These are phyloP conservation scores for Xanthoceras sorbifolium DNA, from an alignment of 345 rosid genomes.

Conservation along the genomic window DNA sequence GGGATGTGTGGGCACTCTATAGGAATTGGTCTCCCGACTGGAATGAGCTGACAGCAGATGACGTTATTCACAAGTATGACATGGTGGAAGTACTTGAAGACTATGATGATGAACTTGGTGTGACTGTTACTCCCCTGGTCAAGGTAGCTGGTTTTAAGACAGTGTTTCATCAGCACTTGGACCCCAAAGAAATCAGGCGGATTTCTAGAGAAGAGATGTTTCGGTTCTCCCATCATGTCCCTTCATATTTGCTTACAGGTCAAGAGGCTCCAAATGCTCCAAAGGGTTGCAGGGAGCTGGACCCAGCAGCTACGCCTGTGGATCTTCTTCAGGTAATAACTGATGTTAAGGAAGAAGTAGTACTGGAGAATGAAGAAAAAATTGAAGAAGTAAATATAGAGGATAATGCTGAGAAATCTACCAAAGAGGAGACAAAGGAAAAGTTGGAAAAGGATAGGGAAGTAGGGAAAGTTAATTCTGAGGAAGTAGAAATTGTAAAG, in stretches of 20 bases:
- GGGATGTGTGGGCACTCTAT: constrained; percentile 72
- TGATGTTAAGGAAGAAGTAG: constrained; percentile 36
- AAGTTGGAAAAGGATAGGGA: neutral
- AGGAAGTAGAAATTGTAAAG: constrained; percentile 12
- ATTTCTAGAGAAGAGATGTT: constrained; percentile 54
- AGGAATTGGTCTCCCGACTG: constrained; percentile 64
- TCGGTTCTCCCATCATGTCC: constrained; percentile 73
- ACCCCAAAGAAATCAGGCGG: constrained; percentile 40
- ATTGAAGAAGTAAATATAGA: constrained; percentile 19
- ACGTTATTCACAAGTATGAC: constrained; percentile 48
- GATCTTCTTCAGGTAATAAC: constrained; percentile 48
- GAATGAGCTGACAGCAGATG: constrained; percentile 48
- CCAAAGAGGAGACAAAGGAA: constrained; percentile 2
- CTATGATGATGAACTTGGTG: constrained; percentile 52
- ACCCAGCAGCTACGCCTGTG: constrained; percentile 64
- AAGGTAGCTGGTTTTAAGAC: constrained; percentile 69
- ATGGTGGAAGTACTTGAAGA: constrained; percentile 68
- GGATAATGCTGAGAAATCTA: constrained; percentile 1
- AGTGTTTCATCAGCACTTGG: constrained; percentile 49
- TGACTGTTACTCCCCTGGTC: constrained; percentile 50
- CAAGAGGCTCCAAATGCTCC: constrained; percentile 54
- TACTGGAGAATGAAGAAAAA: constrained; percentile 19
- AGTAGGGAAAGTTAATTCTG: constrained; percentile 4
- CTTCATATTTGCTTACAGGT: constrained; percentile 58
- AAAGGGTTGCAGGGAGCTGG: constrained; percentile 65